Percentiles rank a stretch among this genome's conserved stretches.
Conservation (phyloP, 345 rosid genomes). For the Diplotaxis tenuifolia region DNA sequence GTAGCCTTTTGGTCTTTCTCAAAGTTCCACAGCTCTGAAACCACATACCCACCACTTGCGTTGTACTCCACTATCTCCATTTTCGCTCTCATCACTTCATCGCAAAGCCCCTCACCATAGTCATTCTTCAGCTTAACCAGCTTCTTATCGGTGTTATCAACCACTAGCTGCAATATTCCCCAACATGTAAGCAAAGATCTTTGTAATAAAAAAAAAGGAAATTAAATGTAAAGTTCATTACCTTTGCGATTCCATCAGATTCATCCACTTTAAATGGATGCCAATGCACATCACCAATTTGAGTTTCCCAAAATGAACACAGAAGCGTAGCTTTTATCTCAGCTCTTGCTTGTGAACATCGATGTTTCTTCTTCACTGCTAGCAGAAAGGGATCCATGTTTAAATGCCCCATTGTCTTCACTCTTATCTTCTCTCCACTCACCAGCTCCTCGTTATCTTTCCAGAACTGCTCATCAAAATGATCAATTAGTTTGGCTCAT, state of each 20-base stretch:
- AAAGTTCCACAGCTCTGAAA: slow-evolving; percentile 27
- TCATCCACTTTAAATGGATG: slow-evolving; percentile 43
- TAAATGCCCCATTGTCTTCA: slow-evolving; percentile 66
- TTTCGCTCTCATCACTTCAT: slow-evolving; percentile 26
- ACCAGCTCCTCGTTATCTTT: slow-evolving; percentile 30
- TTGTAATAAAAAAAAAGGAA: neutral
- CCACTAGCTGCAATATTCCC: slow-evolving; percentile 20
- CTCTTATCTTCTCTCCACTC: slow-evolving; percentile 30
- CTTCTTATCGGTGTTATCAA: slow-evolving; percentile 26
- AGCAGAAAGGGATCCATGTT: slow-evolving; percentile 39
- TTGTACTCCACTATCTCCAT: slow-evolving; percentile 30
- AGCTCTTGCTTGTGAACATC: slow-evolving; percentile 33
- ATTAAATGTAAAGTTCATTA: neutral
- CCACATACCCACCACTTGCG: slow-evolving; percentile 33
- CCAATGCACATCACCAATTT: slow-evolving; percentile 50
- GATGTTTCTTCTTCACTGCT: slow-evolving; percentile 44
- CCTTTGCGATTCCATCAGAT: slow-evolving; percentile 33
- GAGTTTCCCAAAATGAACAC: slow-evolving; percentile 50
- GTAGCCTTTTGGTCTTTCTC: slow-evolving; percentile 10
- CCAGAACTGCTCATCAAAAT: slow-evolving; percentile 18
- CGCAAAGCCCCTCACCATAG: slow-evolving; percentile 22
- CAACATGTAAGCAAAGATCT: neutral
- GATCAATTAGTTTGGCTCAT: neutral
- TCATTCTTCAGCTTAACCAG: slow-evolving; percentile 16
- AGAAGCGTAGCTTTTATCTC: slow-evolving; percentile 40